Evolutionary conservation across 192 early-diverging fungal genomes (phyloP), one percentile per base, ranked within the genome.

Genomic region (Mortierella claussenii): DNA sequence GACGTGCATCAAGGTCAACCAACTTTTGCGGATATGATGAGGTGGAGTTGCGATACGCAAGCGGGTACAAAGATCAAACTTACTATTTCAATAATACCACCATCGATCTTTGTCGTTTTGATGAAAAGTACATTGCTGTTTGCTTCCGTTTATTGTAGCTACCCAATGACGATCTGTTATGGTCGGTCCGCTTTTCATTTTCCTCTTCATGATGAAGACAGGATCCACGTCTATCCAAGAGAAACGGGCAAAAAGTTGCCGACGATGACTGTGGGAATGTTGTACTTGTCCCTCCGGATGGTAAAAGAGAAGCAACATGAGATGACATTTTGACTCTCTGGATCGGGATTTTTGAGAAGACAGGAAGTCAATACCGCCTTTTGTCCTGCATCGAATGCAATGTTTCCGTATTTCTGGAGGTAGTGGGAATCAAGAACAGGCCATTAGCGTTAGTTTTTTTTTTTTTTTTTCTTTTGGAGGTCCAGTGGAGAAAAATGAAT

Each of bases 301-400:
- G 97, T 98, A 68, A 98, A 98, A 26, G 93, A 95, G 70, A 97
- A 97, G 79, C 95, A 97, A 80, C 95, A 98, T 18, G 87, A 88
- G 56, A 90, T 85, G 9, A 82, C 83, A 42, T 75, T 83, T 40
- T 79, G 81, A 47, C 69, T 82, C 20, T 83, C 80, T 12, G 66
- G 83, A 37, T 88, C 82, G 0, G 84, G 85, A 57, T 88, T 84
- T 43, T 85, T 82, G 62, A 98, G 79, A 44, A 98, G 81, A 61
- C 96, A 98, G 2, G 93, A 93, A 13, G 96, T 98, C 74, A 98
- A 79, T 10, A 98, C 96, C 0, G 96, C 96, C 79, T 98, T 98
- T 81, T 98, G 96, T 10, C 91, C 91, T 12, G 94, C 90, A 83
- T 98, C 95, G 80, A 98, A 98, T 1, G 96, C 95, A 73, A 98